Percentiles rank a stretch among this genome's conserved stretches.
phyloP scores from a whole-genome alignment of 352 stramenopile genomes.

The Paralagenidium karlingii region DNA sequence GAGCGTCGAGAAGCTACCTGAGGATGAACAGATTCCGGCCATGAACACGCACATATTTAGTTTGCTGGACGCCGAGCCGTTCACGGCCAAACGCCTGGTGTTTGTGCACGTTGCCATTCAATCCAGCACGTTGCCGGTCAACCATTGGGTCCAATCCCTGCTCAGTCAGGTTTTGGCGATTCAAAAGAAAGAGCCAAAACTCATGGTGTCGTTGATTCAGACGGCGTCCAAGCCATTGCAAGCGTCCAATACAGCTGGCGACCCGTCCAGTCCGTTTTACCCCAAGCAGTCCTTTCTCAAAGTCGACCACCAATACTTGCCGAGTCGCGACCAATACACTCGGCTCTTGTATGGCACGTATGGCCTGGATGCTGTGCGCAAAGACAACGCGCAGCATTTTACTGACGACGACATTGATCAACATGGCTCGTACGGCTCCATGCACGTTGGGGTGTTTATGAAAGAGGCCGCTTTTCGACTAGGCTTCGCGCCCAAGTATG shows the following conservation, averaged over 20 bases:
- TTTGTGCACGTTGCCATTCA: too few relatives aligned
- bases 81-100: too few relatives aligned
- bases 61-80: too few relatives aligned
- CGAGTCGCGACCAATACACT: not conserved
- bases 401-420: constrained; percentile 32
- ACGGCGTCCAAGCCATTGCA: not conserved
- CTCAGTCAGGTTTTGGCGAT: too few relatives aligned
- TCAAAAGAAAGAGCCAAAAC: too few relatives aligned
- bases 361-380: constrained; percentile 48
- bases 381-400: constrained; percentile 32
- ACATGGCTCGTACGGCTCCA: constrained; percentile 42
- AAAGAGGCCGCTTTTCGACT: constrained; percentile 73
- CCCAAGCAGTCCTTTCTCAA: constrained; percentile 58
- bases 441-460: constrained; percentile 59
- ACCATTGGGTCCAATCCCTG: too few relatives aligned
- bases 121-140: too few relatives aligned
- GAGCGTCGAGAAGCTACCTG: too few relatives aligned
- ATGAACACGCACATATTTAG: too few relatives aligned
- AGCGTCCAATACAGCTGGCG: not conserved
- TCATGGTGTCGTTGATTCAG: not conserved
- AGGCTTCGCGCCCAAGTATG: constrained; percentile 64
- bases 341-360: constrained; percentile 43
- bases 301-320: constrained; percentile 31
- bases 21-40: too few relatives aligned
- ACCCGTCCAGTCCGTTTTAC: constrained; percentile 23